Base-by-base conservation (phyloP, 768 basidiomycete species). In the Phylloporus scabripes region DNA sequence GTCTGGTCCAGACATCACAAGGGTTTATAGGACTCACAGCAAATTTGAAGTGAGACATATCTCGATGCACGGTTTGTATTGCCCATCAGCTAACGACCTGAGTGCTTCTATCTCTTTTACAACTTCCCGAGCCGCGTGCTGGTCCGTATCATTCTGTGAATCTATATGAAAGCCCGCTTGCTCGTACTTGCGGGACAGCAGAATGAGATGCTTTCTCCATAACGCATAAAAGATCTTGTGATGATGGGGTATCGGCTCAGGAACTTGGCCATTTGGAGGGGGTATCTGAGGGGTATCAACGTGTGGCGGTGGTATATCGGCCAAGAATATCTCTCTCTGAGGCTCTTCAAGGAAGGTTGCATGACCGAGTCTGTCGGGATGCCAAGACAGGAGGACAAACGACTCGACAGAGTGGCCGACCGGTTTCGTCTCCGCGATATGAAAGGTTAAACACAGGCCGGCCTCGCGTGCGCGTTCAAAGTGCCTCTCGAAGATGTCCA, bases 41-140 rank as follows among this genome's bases (percentile, higher is more conserved):
- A 92, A 60, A 65, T 92, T 92, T 0, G 89, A 91, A 15, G 76
- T 83, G 24, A 92, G 73, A 61, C 90, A 92, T 37, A 92, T 83
- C 65, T 92, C 90, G 34, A 92, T 77, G 60, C 80, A 80, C 18
- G 72, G 76, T 37, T 77, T 77, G 32, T 79, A 74, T 21, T 58
- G 54, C 12, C 51, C 52, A 2, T 44, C 52, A 5, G 50, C 42
- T n/a, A 59, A 43, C 2, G 43, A 24, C 33, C 53, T 50, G 2
- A 63, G 51, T 12, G 44, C 38, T 24, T 60, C 51, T 39, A 64
- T 56, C 42, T 64, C 66, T 8, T 32, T 55, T 26, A 28, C 40
- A 9, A 65, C 66, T 29, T 59, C 60, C 7, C 32, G 55, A 28
- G 56, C 59, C 1, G 53, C 56, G n/a, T 44, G 51, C 24, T 60